Percentiles rank a stretch among this genome's conserved stretches.
Evolutionary conservation across 2,329 filamentous ascomycete species (phyloP).

Genomic region (Alternaria infectoria): DNA sequence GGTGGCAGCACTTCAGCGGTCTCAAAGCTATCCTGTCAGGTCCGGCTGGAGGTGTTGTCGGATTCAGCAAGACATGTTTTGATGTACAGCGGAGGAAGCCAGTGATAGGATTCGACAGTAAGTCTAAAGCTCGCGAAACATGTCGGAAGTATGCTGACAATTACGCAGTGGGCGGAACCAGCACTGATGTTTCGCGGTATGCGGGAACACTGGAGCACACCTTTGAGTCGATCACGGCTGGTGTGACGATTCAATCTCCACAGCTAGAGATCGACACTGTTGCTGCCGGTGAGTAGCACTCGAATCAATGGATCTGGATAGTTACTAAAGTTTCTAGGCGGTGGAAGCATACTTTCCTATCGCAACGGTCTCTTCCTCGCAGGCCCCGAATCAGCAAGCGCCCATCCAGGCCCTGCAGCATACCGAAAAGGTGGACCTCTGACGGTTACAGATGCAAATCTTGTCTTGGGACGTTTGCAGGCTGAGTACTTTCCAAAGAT

Average conservation of each 20-base stretch:
- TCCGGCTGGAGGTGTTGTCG: slow-evolving; percentile 47
- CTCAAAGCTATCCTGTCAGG: slow-evolving; percentile 41
- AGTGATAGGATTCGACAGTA: slow-evolving; percentile 37
- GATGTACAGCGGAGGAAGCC: slow-evolving; percentile 29
- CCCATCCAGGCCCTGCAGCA: slow-evolving; percentile 46
- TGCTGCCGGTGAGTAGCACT: slow-evolving; percentile 40
- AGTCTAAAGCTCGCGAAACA: neutral
- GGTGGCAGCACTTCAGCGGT: slow-evolving; percentile 36
- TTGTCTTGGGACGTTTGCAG: slow-evolving; percentile 40
- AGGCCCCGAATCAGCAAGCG: slow-evolving; percentile 39
- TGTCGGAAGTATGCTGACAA: neutral
- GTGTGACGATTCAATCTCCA: slow-evolving; percentile 36
- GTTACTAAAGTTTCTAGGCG: slow-evolving; percentile 37
- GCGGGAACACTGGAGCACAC: slow-evolving; percentile 40
- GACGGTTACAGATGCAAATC: slow-evolving; percentile 45
- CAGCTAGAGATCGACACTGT: slow-evolving; percentile 44
- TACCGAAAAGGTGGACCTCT: slow-evolving; percentile 46
- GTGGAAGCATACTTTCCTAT: slow-evolving; percentile 52
- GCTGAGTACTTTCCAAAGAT: slow-evolving; percentile 43
- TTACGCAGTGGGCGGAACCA: slow-evolving; percentile 35
- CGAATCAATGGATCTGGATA: neutral
- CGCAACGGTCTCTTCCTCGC: slow-evolving; percentile 32
- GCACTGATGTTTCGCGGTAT: slow-evolving; percentile 43
- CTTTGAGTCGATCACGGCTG: slow-evolving; percentile 42
- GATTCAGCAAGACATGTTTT: slow-evolving; percentile 41